Evolutionary conservation across 2,329 filamentous ascomycete species (phyloP).

Genomic region (Triangularia verruculosa): DNA sequence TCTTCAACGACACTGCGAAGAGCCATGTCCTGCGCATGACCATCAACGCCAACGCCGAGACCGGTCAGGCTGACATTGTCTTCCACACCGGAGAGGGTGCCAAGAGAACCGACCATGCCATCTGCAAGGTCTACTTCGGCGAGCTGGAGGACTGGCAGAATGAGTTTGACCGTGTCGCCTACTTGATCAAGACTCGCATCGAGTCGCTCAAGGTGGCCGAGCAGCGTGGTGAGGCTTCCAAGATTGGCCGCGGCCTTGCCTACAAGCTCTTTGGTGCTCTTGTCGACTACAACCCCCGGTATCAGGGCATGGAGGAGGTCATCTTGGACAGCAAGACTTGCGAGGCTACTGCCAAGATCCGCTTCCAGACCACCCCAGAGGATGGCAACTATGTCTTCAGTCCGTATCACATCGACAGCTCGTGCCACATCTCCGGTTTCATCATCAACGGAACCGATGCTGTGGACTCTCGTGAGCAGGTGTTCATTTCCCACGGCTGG

Average conservation of each 20-base stretch:
- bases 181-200: conserved; percentile 65
- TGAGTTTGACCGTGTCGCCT: conserved; percentile 65
- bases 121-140: conserved; percentile 60
- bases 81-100: conserved; percentile 60
- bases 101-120: conserved; percentile 58
- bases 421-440: conserved; percentile 59
- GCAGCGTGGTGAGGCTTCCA: conserved; percentile 63
- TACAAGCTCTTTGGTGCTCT: conserved; percentile 66
- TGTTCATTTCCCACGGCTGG: conserved; percentile 62
- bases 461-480: conserved; percentile 51
- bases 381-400: conserved; percentile 54
- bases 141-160: conserved; percentile 57
- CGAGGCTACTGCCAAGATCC: conserved; percentile 43
- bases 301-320: conserved; percentile 58
- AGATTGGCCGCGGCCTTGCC: conserved; percentile 70
- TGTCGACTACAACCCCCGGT: conserved; percentile 54
- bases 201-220: conserved; percentile 59
- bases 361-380: conserved; percentile 46
- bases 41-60: conserved; percentile 56
- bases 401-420: conserved; percentile 58
- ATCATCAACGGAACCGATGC: conserved; percentile 58
- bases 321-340: conserved; percentile 48
- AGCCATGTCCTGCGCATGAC: conserved; percentile 60
- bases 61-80: conserved; percentile 52
- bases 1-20: conserved; percentile 46